Evolutionary conservation across 306 rosid species (phyloP), one percentile per base, ranked within the genome.

Genomic region (Delonix regia): DNA sequence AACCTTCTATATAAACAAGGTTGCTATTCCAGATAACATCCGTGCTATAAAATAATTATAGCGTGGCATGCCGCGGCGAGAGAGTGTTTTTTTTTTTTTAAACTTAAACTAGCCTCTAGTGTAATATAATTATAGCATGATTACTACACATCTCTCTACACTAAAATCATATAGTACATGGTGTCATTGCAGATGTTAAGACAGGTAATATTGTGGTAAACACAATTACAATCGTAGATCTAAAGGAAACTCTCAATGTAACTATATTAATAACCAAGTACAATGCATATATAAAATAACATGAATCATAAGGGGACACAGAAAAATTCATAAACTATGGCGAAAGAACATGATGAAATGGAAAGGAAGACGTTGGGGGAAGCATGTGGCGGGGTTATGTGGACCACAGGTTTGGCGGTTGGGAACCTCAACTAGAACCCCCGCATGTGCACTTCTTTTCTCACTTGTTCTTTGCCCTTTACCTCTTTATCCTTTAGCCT

Each of bases 391-490:
- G 69, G 41, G 25, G 68, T n/a, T n/a, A n/a, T 62, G 51, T 45
- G 79, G 75, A 77, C 91, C 75, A 82, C 86, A 6, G 44, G 82
- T 53, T 68, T 63, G 74, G 80, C 83, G 60, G 86, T 85, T 85
- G 89, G 88, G 84, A 83, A 80, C 36, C 82, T 65, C 85, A 78
- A 82, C 86, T 30, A 88, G 80, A 88, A 83, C 88, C 85, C 75
- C 12, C 8, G 72, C 96, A 88, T 88, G 91, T 87, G 96, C 88
- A 69, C 71, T 81, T 82, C 78, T 63, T 85, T 80, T 75, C 53
- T 73, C 59, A 73, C 73, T 74, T 80, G 57, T 86, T 87, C 41
- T 49, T 12, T 69, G 41, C 3, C 77, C 81, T 82, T 74, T 45
- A 18, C 16, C n/a, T n/a, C 34, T 14, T 45, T n/a, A n/a, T n/a